Evolutionary conservation across 768 basidiomycete genomes (phyloP), one percentile per base, ranked within the genome.

Genomic region (Amanita pseudoporphyria): DNA sequence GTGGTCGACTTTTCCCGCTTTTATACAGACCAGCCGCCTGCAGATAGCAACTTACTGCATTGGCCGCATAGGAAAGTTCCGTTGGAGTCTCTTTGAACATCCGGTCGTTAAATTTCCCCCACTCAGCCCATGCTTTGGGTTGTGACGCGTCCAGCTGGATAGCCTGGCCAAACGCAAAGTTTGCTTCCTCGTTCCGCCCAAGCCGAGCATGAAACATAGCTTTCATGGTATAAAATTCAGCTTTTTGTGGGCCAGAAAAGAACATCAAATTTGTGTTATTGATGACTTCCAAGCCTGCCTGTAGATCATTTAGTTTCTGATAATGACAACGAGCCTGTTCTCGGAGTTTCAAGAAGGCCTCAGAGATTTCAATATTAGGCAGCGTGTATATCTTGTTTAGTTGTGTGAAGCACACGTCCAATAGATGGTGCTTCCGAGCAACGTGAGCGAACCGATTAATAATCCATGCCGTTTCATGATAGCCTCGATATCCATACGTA

Each of bases 381-480:
- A 99, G 73, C 0, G 92, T 94, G 66, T 99, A 99, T 56, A 99
- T 99, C 69, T 93, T 97, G 64, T 87, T 93, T 59, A 99, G 74
- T 1, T 88, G 87, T 5, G 78, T 88, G 68, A 90, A 91, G 71
- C 96, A 98, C 35, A 96, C 96, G 42, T 99, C 96, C 39, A 94
- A 75, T 6, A 99, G 76, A 53, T 94, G 88, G 60, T 99, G 96
- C 67, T 98, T 95, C 51, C 96, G 78, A 18, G 96, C 96, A 48
- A 97, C 93, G 67, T 99, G 95, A 7, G 96, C 96, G 61, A 99
- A 98, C 13, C 96, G 85, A 63, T 99, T 99, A 71, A 98, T 97
- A 61, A 96, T 98, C 96, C 96, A 99, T 6, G 96, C 96, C 0
- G 93, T 98, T 70, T 99, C 96, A 61, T 99, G 96, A 64, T 90